Evolutionary conservation across 768 basidiomycete genomes (phyloP).

Genomic region (Trametes cingulata): DNA sequence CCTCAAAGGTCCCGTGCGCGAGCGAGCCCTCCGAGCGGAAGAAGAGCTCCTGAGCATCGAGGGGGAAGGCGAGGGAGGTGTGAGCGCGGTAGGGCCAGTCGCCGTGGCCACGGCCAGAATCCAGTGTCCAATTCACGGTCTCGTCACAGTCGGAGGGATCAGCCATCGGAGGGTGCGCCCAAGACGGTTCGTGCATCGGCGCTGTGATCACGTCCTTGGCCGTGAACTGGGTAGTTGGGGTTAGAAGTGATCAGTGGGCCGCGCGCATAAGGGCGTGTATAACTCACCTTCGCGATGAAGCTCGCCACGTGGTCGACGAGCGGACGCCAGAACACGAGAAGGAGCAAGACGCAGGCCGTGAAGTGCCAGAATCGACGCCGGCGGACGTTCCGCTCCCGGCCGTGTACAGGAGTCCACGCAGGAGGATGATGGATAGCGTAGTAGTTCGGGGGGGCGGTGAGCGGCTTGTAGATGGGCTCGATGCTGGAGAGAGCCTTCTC

Average conservation of each 20-base stretch:
- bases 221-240: neutral
- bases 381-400: constrained; percentile 11
- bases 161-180: neutral
- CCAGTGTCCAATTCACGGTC: constrained; percentile 10
- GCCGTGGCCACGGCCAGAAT: neutral
- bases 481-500: constrained; percentile 2
- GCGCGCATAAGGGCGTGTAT: neutral
- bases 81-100: constrained; percentile 7
- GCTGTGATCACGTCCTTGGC: neutral
- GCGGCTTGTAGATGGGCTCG: neutral
- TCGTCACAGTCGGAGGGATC: neutral
- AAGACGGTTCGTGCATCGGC: neutral
- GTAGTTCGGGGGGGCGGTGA: constrained; percentile 1
- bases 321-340: constrained; percentile 3
- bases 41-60: constrained; percentile 14
- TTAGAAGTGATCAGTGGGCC: neutral
- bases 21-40: constrained; percentile 8
- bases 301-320: neutral
- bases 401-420: neutral
- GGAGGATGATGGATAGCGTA: constrained; percentile 3
- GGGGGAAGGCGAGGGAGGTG: constrained; percentile 18
- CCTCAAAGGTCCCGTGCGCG: constrained; percentile 18
- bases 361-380: constrained; percentile 22
- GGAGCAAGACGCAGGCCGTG: constrained; percentile 3
- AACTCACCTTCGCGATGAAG: neutral